A percentile compares a stretch with the other conserved stretches of the same genome.
Conservation (phyloP, 371 early-diverging fungal genomes). For the Dipsacomyces acuminosporus region DNA sequence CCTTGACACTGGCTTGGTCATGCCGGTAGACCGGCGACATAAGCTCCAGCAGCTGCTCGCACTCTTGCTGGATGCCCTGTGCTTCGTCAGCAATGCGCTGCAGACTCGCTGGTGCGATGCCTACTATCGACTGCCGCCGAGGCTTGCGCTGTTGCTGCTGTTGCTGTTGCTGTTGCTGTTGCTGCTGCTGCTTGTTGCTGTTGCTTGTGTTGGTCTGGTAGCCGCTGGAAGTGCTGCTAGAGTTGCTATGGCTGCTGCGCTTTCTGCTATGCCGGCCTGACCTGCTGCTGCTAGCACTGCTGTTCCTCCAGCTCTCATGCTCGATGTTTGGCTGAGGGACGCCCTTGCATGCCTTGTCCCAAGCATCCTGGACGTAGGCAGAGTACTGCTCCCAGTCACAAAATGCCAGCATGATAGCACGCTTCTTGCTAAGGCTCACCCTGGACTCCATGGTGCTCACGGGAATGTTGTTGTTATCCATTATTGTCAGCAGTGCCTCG, state of each 20-base stretch:
- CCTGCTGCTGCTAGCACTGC: constrained; percentile 25
- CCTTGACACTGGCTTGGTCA: constrained; percentile 16
- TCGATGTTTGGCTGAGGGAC: constrained; percentile 23
- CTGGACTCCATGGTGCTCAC: constrained; percentile 22
- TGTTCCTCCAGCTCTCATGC: constrained; percentile 14
- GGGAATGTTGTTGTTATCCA: constrained; percentile 45
- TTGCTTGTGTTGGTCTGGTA: too few relatives aligned
- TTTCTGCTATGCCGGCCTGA: constrained; percentile 5
- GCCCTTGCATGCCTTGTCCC: constrained; percentile 41
- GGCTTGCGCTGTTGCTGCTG: constrained; percentile 32
- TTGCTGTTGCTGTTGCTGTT: constrained; percentile 7
- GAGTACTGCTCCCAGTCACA: constrained; percentile 49
- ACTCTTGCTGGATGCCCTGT: constrained; percentile 24
- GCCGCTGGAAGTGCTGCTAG: constrained; percentile 6
- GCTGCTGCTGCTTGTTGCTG: constrained; percentile 1
- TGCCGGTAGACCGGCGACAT: constrained; percentile 46
- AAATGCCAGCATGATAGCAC: constrained; percentile 45
- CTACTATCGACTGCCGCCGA: constrained; percentile 43
- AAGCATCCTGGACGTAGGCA: constrained; percentile 42
- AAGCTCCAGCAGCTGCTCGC: constrained; percentile 35
- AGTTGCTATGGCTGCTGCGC: constrained; percentile 5
- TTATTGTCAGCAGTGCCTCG: constrained; percentile 45
- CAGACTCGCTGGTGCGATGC: constrained; percentile 41
- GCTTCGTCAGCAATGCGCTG: constrained; percentile 45
- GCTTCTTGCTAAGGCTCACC: constrained; percentile 44